These are phyloP conservation scores for Kondoa subrosea DNA, from an alignment of 768 basidiomycete species.

Conservation along the genomic window DNA sequence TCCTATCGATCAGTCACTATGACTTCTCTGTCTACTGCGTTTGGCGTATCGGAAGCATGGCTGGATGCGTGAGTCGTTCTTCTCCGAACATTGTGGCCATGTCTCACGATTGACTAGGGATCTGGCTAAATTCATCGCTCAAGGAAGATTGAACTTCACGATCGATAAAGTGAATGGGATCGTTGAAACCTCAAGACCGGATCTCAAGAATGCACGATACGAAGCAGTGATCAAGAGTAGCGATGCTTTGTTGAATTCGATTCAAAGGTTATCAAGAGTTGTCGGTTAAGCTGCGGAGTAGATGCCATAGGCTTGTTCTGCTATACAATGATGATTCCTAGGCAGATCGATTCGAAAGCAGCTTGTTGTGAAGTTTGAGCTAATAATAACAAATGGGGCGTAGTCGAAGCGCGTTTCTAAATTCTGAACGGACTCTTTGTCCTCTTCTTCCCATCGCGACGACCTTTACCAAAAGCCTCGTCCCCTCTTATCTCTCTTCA, in stretches of 20 bases:
- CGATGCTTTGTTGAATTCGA: constrained; percentile 67
- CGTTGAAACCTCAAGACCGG: constrained; percentile 53
- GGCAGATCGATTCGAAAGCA: too few species aligned
- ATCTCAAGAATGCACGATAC: constrained; percentile 67
- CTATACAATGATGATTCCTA: too few species aligned
- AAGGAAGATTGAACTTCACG: constrained; percentile 61
- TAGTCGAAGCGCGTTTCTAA: too few species aligned
- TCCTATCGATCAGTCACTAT: constrained; percentile 76
- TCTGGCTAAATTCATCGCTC: constrained; percentile 77
- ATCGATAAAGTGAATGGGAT: constrained; percentile 93
- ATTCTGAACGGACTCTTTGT: too few species aligned
- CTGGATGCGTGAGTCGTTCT: constrained; percentile 53
- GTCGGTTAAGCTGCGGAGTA: too few species aligned
- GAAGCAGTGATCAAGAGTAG: constrained; percentile 87
- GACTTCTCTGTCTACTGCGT: constrained; percentile 64
- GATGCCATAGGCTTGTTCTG: background rate
- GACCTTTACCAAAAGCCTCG: too few species aligned
- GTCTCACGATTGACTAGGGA: constrained; percentile 38
- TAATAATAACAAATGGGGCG: too few species aligned
- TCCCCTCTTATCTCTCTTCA: too few species aligned
- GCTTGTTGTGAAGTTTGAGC: too few species aligned
- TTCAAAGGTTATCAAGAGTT: constrained; percentile 82
- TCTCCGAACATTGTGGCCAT: background rate
- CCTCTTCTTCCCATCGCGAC: too few species aligned
- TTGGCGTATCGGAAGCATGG: constrained; percentile 75